phyloP scores from a whole-genome alignment of 495 filamentous ascomycete species.

The Parathielavia hyrcaniae region DNA sequence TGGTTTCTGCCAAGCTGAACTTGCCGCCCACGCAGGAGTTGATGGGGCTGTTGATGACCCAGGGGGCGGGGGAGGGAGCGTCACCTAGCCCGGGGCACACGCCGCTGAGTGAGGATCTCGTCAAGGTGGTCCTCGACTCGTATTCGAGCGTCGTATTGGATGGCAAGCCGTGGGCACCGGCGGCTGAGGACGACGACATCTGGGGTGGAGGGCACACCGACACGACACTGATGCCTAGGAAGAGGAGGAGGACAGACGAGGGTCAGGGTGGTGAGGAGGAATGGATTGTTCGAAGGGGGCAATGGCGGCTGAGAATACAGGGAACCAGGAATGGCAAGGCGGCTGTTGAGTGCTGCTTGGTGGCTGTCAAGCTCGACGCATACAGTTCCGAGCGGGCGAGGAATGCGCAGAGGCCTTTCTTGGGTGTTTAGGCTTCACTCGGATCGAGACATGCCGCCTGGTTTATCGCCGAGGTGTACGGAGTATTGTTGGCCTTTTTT shows the following conservation, averaged over 20 bases:
- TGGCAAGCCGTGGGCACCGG: slow-evolving; percentile 44
- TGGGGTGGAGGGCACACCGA: background rate
- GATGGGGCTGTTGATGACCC: slow-evolving; percentile 56
- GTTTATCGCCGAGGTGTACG: background rate
- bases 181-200: background rate
- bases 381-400: slow-evolving; percentile 59
- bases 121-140: slow-evolving; percentile 58
- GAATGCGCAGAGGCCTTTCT: slow-evolving; percentile 63
- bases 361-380: slow-evolving; percentile 76
- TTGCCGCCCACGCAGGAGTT: slow-evolving; percentile 58
- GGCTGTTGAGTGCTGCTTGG: slow-evolving; percentile 60
- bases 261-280: slow-evolving; percentile 29
- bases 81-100: slow-evolving; percentile 64
- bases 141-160: slow-evolving; percentile 72
- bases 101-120: slow-evolving; percentile 60
- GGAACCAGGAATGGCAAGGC: slow-evolving; percentile 43
- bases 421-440: slow-evolving; percentile 31
- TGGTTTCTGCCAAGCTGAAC: slow-evolving; percentile 75
- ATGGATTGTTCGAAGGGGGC: slow-evolving; percentile 71
- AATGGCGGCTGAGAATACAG: slow-evolving; percentile 75
- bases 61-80: slow-evolving; percentile 45
- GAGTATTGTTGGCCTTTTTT: background rate
- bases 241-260: slow-evolving; percentile 45
- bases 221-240: slow-evolving; percentile 35
- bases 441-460: background rate